Evolutionary conservation across 495 filamentous ascomycete genomes (phyloP).

Genomic region (Jackrogersella minutella): DNA sequence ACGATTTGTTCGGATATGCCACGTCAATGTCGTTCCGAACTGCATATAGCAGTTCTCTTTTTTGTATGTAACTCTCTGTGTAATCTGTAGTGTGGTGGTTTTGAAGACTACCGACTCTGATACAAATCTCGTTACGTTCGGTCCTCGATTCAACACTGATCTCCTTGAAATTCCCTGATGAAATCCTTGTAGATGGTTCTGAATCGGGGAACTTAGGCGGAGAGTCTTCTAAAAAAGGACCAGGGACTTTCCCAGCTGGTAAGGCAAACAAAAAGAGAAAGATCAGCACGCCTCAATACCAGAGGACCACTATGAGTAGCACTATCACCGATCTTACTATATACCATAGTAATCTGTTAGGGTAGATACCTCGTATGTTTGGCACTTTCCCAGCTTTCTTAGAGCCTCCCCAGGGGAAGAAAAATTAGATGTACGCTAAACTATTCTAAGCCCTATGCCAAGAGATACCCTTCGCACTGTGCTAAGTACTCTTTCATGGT

Average conservation of each 20-base stretch:
- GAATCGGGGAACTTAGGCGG: conserved; percentile 15
- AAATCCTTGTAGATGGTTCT: conserved; percentile 28
- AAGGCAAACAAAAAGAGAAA: conserved; percentile 23
- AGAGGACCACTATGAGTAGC: conserved; percentile 14
- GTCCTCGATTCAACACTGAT: conserved; percentile 21
- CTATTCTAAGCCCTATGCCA: conserved; percentile 11
- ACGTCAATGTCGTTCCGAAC: conserved; percentile 31
- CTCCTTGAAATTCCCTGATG: conserved; percentile 28
- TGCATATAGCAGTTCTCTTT: conserved; percentile 12
- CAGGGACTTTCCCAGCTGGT: conserved; percentile 29
- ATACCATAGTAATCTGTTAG: conserved; percentile 23
- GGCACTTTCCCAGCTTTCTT: background rate
- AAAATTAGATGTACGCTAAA: conserved; percentile 41
- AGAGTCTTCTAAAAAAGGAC: background rate
- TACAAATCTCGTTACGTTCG: background rate
- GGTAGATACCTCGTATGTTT: background rate
- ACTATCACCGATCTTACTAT: conserved; percentile 17
- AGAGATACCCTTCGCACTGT: conserved; percentile 21
- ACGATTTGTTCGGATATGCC: background rate
- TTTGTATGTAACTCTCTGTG: too few relatives aligned
- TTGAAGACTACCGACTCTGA: background rate
- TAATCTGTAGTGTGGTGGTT: too few relatives aligned
- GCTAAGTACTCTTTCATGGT: conserved; percentile 22
- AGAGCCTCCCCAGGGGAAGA: conserved; percentile 38
- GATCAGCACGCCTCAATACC: conserved; percentile 33